Percentiles rank a stretch among this genome's conserved stretches.
phyloP scores from a whole-genome alignment of 140 eudicot genomes.

The Erigeron philadelphicus region DNA sequence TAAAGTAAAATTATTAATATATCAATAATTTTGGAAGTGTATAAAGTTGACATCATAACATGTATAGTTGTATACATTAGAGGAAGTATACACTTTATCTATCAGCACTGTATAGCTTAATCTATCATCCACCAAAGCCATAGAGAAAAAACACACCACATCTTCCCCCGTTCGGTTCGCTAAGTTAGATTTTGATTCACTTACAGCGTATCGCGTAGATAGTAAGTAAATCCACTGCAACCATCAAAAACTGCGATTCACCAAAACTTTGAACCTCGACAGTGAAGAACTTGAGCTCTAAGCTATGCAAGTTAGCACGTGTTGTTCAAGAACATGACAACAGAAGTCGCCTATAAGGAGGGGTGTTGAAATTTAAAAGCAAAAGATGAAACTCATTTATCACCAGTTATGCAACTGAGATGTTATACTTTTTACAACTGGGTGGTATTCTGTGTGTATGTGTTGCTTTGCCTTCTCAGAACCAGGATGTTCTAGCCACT shows the following conservation, averaged over 20 bases:
- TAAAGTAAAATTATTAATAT: background rate
- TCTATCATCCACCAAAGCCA: background rate
- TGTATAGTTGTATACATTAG: background rate
- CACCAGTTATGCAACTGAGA: conserved; percentile 81
- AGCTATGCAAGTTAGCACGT: background rate
- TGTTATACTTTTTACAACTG: conserved; percentile 60
- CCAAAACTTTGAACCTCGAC: background rate
- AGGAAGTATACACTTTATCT: background rate
- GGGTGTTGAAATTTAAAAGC: background rate
- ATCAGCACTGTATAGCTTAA: background rate
- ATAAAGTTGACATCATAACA: background rate
- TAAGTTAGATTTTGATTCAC: background rate
- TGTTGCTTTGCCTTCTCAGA: conserved; percentile 68
- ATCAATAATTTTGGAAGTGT: background rate
- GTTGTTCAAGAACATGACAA: background rate
- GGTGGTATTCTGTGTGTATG: conserved; percentile 78
- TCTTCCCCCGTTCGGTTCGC: background rate
- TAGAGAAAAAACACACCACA: background rate
- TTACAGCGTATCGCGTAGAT: background rate
- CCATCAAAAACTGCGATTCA: conserved; percentile 3
- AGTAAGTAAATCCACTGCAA: background rate
- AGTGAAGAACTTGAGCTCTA: background rate
- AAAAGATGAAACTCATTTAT: conserved; percentile 2
- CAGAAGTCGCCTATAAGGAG: background rate
- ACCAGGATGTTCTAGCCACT: conserved; percentile 85